These are phyloP conservation scores for Cryptosporidium tyzzeri DNA, from an alignment of 169 alveolate species.

Conservation along the genomic window DNA sequence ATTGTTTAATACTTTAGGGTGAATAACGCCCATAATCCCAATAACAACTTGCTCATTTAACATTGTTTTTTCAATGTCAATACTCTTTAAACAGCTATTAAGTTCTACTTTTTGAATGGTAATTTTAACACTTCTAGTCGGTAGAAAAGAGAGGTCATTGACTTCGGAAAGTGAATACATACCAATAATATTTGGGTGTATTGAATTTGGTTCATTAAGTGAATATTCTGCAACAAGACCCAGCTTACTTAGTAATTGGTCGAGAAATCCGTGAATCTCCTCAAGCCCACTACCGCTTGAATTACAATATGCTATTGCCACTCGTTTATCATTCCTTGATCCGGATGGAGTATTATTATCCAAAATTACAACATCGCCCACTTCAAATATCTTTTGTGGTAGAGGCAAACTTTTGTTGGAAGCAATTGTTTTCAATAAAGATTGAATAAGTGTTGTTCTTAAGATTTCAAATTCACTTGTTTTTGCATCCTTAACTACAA, in stretches of 20 bases:
- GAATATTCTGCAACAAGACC: constrained; percentile 60
- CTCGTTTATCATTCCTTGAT: constrained; percentile 86
- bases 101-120: constrained; percentile 48
- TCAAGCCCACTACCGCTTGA: constrained; percentile 82
- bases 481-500: constrained; percentile 91
- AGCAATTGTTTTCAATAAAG: constrained; percentile 90
- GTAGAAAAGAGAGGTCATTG: constrained; percentile 84
- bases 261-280: constrained; percentile 81
- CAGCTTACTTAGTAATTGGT: constrained; percentile 33
- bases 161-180: constrained; percentile 69
- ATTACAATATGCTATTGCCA: constrained; percentile 87
- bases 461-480: constrained; percentile 91
- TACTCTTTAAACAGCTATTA: not conserved
- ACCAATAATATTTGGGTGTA: constrained; percentile 46
- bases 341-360: constrained; percentile 85
- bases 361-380: constrained; percentile 88
- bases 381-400: constrained; percentile 94
- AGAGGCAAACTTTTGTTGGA: constrained; percentile 89
- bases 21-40: constrained; percentile 94
- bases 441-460: constrained; percentile 94
- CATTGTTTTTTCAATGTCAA: constrained; percentile 51
- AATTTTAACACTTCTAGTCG: constrained; percentile 86
- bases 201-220: constrained; percentile 25
- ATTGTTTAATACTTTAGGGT: constrained; percentile 93
- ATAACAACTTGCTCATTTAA: constrained; percentile 74